A percentile compares a stretch with the other conserved stretches of the same genome.
These are phyloP conservation scores for Aspergillus indologenus DNA, from an alignment of 495 filamentous ascomycete genomes.

Conservation along the genomic window DNA sequence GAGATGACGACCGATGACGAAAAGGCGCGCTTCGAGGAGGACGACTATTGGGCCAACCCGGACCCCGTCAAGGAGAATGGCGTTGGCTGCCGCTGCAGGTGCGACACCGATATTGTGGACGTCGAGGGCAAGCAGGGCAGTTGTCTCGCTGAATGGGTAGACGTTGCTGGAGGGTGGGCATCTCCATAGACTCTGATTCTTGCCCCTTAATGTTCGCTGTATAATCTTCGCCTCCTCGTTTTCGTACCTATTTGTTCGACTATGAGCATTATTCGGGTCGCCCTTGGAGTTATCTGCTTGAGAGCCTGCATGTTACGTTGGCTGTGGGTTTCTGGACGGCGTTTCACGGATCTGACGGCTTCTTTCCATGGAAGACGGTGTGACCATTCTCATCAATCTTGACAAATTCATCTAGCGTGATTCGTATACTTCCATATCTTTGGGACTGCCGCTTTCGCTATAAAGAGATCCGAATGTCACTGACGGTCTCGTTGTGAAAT, in stretches of 20 bases:
- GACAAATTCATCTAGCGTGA: constrained; percentile 45
- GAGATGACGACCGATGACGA: constrained; percentile 83
- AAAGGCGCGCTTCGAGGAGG: constrained; percentile 86
- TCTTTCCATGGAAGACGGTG: constrained; percentile 37
- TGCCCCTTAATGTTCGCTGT: constrained; percentile 29
- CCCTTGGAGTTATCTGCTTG: constrained; percentile 39
- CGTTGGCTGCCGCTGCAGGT: constrained; percentile 93
- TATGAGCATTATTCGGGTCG: constrained; percentile 37
- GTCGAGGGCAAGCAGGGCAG: constrained; percentile 96
- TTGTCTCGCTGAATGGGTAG: constrained; percentile 95
- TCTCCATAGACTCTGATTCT: constrained; percentile 48
- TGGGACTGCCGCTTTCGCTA: constrained; percentile 24
- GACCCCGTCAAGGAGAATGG: constrained; percentile 92
- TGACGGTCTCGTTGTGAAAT: neutral
- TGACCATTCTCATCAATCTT: constrained; percentile 42
- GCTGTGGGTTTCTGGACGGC: constrained; percentile 40
- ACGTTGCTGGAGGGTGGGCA: constrained; percentile 94
- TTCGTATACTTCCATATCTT: constrained; percentile 34
- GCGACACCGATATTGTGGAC: constrained; percentile 97
- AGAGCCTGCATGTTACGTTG: constrained; percentile 37
- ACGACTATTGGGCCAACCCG: constrained; percentile 90
- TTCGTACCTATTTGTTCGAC: constrained; percentile 33
- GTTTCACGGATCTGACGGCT: constrained; percentile 46
- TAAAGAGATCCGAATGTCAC: constrained; percentile 13
- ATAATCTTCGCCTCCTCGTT: constrained; percentile 35